Conservation (phyloP, 768 basidiomycete genomes). For the Boletus edulis region DNA sequence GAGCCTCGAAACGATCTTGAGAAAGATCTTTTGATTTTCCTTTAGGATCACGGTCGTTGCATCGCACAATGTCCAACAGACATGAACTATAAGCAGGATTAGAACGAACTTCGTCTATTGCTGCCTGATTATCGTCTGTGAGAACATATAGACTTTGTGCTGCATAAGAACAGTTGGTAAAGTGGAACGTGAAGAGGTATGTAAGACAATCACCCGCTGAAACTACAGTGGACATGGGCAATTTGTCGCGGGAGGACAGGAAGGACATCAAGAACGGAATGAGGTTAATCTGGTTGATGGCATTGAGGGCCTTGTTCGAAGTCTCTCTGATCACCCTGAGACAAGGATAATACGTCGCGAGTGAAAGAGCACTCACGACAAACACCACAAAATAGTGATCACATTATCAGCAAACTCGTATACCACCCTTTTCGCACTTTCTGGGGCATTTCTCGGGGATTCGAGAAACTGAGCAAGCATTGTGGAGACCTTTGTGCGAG, state of each 20-base stretch:
- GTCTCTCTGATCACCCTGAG: slow-evolving; percentile 63
- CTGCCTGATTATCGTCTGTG: slow-evolving; percentile 85
- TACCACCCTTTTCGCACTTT: slow-evolving; percentile 71
- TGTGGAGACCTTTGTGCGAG: slow-evolving; percentile 59
- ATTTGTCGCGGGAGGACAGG: slow-evolving; percentile 61
- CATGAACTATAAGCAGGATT: slow-evolving; percentile 61
- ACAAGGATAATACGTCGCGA: neutral
- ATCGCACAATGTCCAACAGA: slow-evolving; percentile 59
- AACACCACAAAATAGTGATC: slow-evolving; percentile 90
- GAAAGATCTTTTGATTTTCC: slow-evolving; percentile 40
- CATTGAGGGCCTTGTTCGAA: slow-evolving; percentile 78
- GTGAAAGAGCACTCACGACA: slow-evolving; percentile 67
- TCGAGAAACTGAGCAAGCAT: slow-evolving; percentile 67
- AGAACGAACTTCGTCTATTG: slow-evolving; percentile 60
- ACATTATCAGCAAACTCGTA: slow-evolving; percentile 91
- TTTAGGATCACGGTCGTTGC: slow-evolving; percentile 28
- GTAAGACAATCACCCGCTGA: slow-evolving; percentile 63
- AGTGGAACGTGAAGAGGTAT: neutral
- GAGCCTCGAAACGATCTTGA: slow-evolving; percentile 48
- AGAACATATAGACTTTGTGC: slow-evolving; percentile 93
- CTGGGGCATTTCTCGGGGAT: slow-evolving; percentile 58
- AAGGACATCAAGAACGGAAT: slow-evolving; percentile 91
- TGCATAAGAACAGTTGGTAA: slow-evolving; percentile 27
- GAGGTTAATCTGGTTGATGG: slow-evolving; percentile 78
- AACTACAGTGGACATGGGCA: slow-evolving; percentile 70